Evolutionary conservation across 768 basidiomycete species (phyloP), one percentile per base, ranked within the genome.

Genomic region (Naganishia friedmannii): DNA sequence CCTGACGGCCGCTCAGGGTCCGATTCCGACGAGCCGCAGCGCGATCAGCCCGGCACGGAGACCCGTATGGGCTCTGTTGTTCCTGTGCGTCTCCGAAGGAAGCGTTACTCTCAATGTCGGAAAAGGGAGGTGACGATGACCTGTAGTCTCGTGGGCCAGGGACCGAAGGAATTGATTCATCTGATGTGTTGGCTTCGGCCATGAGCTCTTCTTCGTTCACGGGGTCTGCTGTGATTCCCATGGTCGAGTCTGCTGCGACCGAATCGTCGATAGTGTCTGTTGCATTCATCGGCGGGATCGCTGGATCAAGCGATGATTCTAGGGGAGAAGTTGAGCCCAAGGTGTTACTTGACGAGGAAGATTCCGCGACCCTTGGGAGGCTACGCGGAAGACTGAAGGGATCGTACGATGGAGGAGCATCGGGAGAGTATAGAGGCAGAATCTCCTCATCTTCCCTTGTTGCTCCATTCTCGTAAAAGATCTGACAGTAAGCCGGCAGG

Each of bases 401-500:
- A 21, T 37, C 42, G 23, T 66, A 70, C 28, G 58, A 46, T n/a
- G 69, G 69, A 21, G 60, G 58, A 13, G 42, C 28, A 15, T 70
- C 58, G 1, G 42, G 23, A n/a, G 31, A 46, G 72, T 80, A 80
- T 9, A 78, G 51, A 1, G 80, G 80, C 6, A 79, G 65, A 29
- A 77, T 70, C 53, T 78, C 80, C 42, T 79, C 76, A 19, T 72
- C 67, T 67, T 74, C 72, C 19, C 75, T 60, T 8, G 66, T 32
- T 31, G 77, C 73, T 10, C 80, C 80, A 56, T 78, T 79, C 73
- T 79, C 80, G 65, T 78, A 75, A 75, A 74, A 81, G 12, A 81
- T 74, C 70, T 79, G 78, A 58, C 73, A 72, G 69, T 80, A 80
- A 39, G 78, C 74, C 23, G 80, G 78, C 4, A 81, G 73, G 21